Percentiles rank a stretch among this genome's conserved stretches.
phyloP scores from a whole-genome alignment of 1,139 yeast species.

The Kodamaea fungicola region DNA sequence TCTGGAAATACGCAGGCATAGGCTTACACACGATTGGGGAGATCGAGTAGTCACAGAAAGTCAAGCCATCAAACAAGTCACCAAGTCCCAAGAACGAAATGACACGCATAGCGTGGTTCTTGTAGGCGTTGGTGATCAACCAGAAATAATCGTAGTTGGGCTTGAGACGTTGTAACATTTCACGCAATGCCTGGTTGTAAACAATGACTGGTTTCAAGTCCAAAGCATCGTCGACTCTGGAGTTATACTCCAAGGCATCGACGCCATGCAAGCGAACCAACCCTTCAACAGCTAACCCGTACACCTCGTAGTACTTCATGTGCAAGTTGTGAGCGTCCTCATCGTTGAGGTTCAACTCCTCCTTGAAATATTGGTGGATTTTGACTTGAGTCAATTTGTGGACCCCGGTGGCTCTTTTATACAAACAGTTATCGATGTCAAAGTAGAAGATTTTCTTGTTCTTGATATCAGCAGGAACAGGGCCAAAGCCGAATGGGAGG shows the following conservation, averaged over 20 bases:
- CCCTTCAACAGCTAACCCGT: constrained; percentile 93
- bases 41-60: constrained; percentile 79
- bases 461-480: constrained; percentile 29
- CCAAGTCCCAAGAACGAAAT: constrained; percentile 78
- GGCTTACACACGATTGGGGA: constrained; percentile 84
- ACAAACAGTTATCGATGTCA: constrained; percentile 90
- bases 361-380: constrained; percentile 77
- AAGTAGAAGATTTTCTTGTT: constrained; percentile 66
- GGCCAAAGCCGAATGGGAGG: constrained; percentile 47
- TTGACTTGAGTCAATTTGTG: constrained; percentile 86
- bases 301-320: constrained; percentile 71
- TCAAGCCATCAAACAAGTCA: constrained; percentile 88
- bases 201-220: constrained; percentile 73
- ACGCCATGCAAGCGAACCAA: constrained; percentile 77
- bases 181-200: constrained; percentile 55
- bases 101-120: constrained; percentile 79
- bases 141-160: constrained; percentile 45
- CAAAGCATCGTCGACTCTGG: constrained; percentile 84
- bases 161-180: constrained; percentile 46
- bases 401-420: constrained; percentile 67
- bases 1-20: constrained; percentile 51
- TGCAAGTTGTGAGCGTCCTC: constrained; percentile 77
- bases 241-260: constrained; percentile 85
- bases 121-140: constrained; percentile 94
- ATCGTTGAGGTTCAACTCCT: constrained; percentile 55